Base-by-base conservation (phyloP, 495 filamentous ascomycete species). In the Parachaetomium inaequale region DNA sequence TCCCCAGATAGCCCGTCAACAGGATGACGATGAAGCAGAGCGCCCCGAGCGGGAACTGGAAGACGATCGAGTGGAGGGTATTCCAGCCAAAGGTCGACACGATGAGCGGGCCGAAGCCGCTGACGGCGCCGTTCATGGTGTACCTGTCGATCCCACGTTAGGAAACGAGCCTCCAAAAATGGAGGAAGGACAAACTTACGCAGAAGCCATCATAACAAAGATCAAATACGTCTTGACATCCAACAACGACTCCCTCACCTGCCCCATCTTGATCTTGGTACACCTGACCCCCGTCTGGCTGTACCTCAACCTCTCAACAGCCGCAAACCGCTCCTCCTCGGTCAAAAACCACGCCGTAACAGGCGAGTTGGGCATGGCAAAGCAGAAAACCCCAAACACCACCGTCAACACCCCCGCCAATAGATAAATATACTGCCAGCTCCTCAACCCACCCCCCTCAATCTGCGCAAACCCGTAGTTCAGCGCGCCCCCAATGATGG, bases 81-180 rank as follows among this genome's bases (percentile, higher is more conserved):
- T 76, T 76, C 70, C 82, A 92, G 58, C 88, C 88, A 63, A 91
- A 91, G 0, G 87, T 91, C 2, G 79, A 83, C 3, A 92, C 87
- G 61, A 91, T 90, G 5, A 91, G 71, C 3, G 88, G 87, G 0
- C 88, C 87, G 67, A 91, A 91, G 0, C 88, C 87, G n/a, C 81
- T 82, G n/a, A 90, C 84, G 4, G 87, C 88, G 21, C 88, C 88
- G 63, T 91, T 90, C 61, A 91, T 83, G 1, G 85, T 89, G 65
- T 90, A 89, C 5, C 63, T 65, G 38, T 8, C 12, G 42, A 31
- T n/a, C 26, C 17, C 38, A 53, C 12, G 19, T 34, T 21, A 46
- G 49, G 2, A 4, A 11, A n/a, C 36, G 15, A 1, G 15, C 0
- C 15, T 15, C 10, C n/a, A 43, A 21, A n/a, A 43, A 21, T 34